phyloP scores from a whole-genome alignment of 2,329 filamentous ascomycete genomes.

The Alternaria sp. region DNA sequence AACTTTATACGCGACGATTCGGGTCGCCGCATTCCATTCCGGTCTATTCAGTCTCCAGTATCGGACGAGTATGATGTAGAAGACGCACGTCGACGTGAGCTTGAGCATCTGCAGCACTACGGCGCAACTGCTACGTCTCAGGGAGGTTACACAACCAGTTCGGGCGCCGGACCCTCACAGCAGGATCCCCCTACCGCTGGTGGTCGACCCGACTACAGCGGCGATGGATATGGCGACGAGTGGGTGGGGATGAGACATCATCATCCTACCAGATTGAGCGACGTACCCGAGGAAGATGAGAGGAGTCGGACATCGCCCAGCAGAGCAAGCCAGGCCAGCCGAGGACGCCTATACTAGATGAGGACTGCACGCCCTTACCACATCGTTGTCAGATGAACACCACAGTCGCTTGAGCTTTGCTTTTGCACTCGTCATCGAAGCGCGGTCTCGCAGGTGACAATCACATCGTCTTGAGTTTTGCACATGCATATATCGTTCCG shows the following conservation, averaged over 20 bases:
- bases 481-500: conserved; percentile 17
- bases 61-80: conserved; percentile 65
- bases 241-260: conserved; percentile 52
- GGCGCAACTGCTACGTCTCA: conserved; percentile 48
- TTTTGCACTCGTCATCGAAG: not conserved
- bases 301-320: conserved; percentile 50
- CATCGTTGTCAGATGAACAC: not conserved
- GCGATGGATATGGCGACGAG: conserved; percentile 49
- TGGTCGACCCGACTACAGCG: conserved; percentile 48
- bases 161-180: conserved; percentile 33
- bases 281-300: conserved; percentile 54
- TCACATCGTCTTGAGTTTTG: conserved; percentile 1
- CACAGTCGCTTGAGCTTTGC: not conserved
- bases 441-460: not conserved
- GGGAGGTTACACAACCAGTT: conserved; percentile 40
- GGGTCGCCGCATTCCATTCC: conserved; percentile 49
- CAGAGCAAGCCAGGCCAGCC: conserved; percentile 48
- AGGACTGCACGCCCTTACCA: not conserved
- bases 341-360: conserved; percentile 35
- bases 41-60: conserved; percentile 43
- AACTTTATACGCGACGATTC: conserved; percentile 49
- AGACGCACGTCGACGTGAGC: conserved; percentile 60
- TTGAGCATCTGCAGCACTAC: conserved; percentile 58
- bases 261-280: conserved; percentile 52
- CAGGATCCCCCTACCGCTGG: conserved; percentile 32